These are phyloP conservation scores for Wickerhamia fluorescens DNA, from an alignment of 805 yeast genomes.

Conservation along the genomic window DNA sequence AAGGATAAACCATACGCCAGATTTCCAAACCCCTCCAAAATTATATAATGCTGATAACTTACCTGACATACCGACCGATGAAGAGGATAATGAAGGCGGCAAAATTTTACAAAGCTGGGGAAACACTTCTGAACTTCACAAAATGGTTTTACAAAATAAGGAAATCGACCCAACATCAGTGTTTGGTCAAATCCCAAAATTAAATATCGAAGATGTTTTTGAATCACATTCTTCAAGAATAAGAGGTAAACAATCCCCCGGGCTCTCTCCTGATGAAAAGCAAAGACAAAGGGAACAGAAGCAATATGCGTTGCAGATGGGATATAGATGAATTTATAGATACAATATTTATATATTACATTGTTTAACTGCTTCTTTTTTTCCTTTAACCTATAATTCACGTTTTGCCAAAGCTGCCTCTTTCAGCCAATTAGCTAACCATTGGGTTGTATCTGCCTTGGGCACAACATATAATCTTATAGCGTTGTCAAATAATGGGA, in stretches of 20 bases:
- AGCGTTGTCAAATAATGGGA: slow-evolving; percentile 72
- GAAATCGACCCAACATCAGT: slow-evolving; percentile 57
- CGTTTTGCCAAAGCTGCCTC: slow-evolving; percentile 46
- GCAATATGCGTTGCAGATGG: slow-evolving; percentile 26
- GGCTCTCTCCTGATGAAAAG: slow-evolving; percentile 28
- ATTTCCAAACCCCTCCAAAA: too few species aligned
- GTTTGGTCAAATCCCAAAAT: slow-evolving; percentile 69
- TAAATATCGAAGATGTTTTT: slow-evolving; percentile 66
- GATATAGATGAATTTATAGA: neutral
- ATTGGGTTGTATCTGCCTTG: slow-evolving; percentile 51
- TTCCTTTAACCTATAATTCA: neutral
- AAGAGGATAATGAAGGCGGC: slow-evolving; percentile 21
- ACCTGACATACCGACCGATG: slow-evolving; percentile 38
- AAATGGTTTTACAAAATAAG: slow-evolving; percentile 18
- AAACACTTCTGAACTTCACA: slow-evolving; percentile 27
- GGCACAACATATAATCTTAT: slow-evolving; percentile 77
- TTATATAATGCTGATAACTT: slow-evolving; percentile 16
- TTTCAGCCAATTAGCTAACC: slow-evolving; percentile 67
- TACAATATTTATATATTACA: neutral
- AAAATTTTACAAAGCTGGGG: slow-evolving; percentile 32
- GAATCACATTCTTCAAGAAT: slow-evolving; percentile 42
- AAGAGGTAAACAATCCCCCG: slow-evolving; percentile 49
- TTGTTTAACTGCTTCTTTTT: neutral
- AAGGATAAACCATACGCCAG: too few species aligned
- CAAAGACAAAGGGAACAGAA: slow-evolving; percentile 39